Conservation (phyloP, 2,329 filamentous ascomycete species). For the Byssothecium circinans region DNA sequence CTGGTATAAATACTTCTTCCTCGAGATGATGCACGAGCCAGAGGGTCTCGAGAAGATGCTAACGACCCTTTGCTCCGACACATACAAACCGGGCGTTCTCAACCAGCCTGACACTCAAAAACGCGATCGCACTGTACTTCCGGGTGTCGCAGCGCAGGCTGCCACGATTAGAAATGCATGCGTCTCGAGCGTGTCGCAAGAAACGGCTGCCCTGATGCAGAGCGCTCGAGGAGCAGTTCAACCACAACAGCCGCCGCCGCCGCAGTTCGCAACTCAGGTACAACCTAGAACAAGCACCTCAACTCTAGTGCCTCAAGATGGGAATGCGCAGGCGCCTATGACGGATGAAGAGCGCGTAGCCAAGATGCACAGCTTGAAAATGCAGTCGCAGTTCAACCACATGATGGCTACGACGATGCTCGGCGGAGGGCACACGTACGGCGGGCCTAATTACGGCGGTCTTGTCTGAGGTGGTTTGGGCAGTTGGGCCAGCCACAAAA, state of each 20-base stretch:
- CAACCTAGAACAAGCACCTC: neutral
- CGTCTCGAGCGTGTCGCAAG: slow-evolving; percentile 32
- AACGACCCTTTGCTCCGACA: slow-evolving; percentile 30
- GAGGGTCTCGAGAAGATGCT: slow-evolving; percentile 33
- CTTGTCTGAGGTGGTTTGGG: no score
- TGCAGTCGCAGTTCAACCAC: slow-evolving; percentile 20
- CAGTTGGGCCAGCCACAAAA: no score
- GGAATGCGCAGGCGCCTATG: slow-evolving; percentile 1
- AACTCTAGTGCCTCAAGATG: neutral
- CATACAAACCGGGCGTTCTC: slow-evolving; percentile 33
- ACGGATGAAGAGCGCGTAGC: slow-evolving; percentile 17
- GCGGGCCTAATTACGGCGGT: slow-evolving; percentile 14
- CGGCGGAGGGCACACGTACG: slow-evolving; percentile 13
- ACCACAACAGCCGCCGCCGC: neutral
- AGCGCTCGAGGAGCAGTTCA: neutral
- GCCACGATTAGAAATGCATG: slow-evolving; percentile 25
- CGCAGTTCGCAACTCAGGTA: neutral
- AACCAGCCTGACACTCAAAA: slow-evolving; percentile 38
- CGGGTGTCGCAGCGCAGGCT: slow-evolving; percentile 27
- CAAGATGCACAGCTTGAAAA: slow-evolving; percentile 21
- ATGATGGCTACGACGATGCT: slow-evolving; percentile 19
- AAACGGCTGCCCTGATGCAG: slow-evolving; percentile 31
- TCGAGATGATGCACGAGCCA: slow-evolving; percentile 31
- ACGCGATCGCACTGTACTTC: slow-evolving; percentile 26
- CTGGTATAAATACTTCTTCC: slow-evolving; percentile 42